Evolutionary conservation across 768 basidiomycete genomes (phyloP), one percentile per base, ranked within the genome.

Genomic region (Serendipita sp.): DNA sequence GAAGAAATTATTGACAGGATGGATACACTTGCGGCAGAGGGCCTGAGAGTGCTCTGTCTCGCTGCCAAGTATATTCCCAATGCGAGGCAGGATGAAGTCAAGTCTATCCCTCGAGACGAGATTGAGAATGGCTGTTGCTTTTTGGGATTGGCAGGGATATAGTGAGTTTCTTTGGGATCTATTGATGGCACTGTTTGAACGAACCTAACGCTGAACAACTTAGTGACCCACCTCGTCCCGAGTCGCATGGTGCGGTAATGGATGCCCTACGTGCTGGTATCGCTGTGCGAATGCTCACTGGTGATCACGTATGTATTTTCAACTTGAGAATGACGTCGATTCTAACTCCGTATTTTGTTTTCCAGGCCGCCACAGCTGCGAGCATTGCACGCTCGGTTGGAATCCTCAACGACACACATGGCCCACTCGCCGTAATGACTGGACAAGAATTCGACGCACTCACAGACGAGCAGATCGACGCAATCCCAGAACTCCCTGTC

Each of bases 361-460:
- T 33, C 20, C 31, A 58, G 53, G 53, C 77, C 33, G 77, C 77
- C 9, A 82, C 81, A n/a, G 80, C 81, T 17, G 72, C 74, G 30
- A 78, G 80, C 17, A 81, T 82, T 63, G 79, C 79, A 2, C 71
- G 75, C 50, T 69, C 73, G 9, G 79, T 81, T 41, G 79, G 77
- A 51, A 79, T 81, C 68, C 26, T 77, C 69, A 64, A 69, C 60
- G 67, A 68, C 30, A 60, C 66, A 11, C 69, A 70, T 58, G 65
- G 66, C 13, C 67, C 53, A 69, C 17, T 61, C 62, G 3, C 65
- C 68, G 72, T 74, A 50, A 74, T 71, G 71, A 74, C 73, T 3
- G 75, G 78, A 56, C 74, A 71, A 24, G 75, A 81, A 65, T 82
- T 82, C 66, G 80, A 82, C 69, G 75, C 73, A 38, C 71, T 83